A percentile compares a stretch with the other conserved stretches of the same genome.
Evolutionary conservation across 371 early-diverging fungal genomes (phyloP).

Genomic region (Mucor irregularis): DNA sequence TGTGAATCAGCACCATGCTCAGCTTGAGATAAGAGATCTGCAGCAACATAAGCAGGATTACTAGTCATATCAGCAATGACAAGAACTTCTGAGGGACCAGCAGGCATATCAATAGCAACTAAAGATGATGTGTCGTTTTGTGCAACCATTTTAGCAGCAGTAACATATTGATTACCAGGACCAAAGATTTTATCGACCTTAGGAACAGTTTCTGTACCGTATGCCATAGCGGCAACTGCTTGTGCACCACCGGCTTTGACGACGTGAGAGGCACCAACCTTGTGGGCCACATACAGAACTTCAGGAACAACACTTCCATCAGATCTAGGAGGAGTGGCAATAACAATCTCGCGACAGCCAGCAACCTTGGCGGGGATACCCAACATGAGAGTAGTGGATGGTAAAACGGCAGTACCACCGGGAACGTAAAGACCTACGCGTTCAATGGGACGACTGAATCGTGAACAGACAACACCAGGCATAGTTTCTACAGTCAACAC

Average conservation of each 20-base stretch:
- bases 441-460: slow-evolving; percentile 93
- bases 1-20: slow-evolving; percentile 97
- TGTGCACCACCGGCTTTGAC: slow-evolving; percentile 97
- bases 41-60: slow-evolving; percentile 90
- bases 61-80: slow-evolving; percentile 89
- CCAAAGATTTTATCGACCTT: slow-evolving; percentile 99
- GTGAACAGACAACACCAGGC: slow-evolving; percentile 94
- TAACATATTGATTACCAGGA: slow-evolving; percentile 98
- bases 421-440: slow-evolving; percentile 97
- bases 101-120: slow-evolving; percentile 98
- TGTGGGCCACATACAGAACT: slow-evolving; percentile 97
- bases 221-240: slow-evolving; percentile 98
- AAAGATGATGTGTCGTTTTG: slow-evolving; percentile 92
- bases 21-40: slow-evolving; percentile 95
- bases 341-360: slow-evolving; percentile 91
- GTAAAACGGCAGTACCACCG: slow-evolving; percentile 96
- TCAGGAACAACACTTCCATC: slow-evolving; percentile 94
- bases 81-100: slow-evolving; percentile 96
- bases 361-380: slow-evolving; percentile 98
- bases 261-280: slow-evolving; percentile 90
- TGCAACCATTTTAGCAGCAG: slow-evolving; percentile 96
- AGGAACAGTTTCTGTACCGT: slow-evolving; percentile 92
- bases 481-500: slow-evolving; percentile 88
- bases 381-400: slow-evolving; percentile 94
- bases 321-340: slow-evolving; percentile 94